Base-by-base conservation (phyloP, 805 yeast genomes). In the Candida lessepsii region DNA sequence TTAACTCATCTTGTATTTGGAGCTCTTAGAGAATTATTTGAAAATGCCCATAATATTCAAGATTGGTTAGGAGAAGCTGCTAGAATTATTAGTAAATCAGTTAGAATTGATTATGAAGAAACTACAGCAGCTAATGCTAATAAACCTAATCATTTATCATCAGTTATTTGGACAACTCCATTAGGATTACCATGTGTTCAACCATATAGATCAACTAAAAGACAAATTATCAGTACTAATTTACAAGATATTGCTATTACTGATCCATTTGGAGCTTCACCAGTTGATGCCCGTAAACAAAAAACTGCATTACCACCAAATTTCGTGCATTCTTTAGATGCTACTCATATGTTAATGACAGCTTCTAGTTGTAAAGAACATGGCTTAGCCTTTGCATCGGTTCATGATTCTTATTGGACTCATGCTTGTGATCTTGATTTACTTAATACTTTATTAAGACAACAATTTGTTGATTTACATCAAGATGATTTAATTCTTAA, bases 101-200 rank as follows among this genome's bases (percentile, higher is more conserved):
- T 87, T 13, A 73, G 91, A 33, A 60, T 86, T 10, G 90, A 83
- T 50, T 67, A 76, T 33, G 82, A 75, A 26, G 72, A 71, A 26
- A 70, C 62, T 31, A 45, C 51, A 19, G 54, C 56, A 11, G 46
- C 45, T 14, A 60, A 69, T 43, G 60, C 67, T 18, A 66, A 66
- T 19, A 76, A 73, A 39, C 83, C 83, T 4, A 80, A 76, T 42
- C 83, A 78, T 53, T 77, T 87, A 75, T 80, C 96, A 1, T 79
- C 95, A 4, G 96, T 93, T 6, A 88, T 93, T 51, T 93, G 99
- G 99, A 93, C 99, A 0, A 84, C 98, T 0, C 98, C 99, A 1
- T 64, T 91, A 28, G 96, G 96, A 3, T 70, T 93, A 46, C 96
- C 98, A 2, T 89, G 95, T 57, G 99, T 93, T 14, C 99, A 93